These are phyloP conservation scores for Saccharomyces paradoxus DNA, from an alignment of 805 yeast species.

Conservation along the genomic window DNA sequence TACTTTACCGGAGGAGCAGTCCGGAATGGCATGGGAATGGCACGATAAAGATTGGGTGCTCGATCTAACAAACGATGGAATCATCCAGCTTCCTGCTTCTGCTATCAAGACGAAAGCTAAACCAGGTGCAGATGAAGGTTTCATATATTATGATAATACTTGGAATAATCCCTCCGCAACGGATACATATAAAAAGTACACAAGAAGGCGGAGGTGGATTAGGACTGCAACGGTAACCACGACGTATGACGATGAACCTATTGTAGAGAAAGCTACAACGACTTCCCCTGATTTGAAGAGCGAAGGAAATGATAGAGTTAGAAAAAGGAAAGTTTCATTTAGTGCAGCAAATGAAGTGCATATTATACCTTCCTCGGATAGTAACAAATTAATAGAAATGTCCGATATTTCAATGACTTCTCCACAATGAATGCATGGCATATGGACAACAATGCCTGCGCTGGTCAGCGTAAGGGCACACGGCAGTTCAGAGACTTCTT, in stretches of 20 bases:
- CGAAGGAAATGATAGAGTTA: conserved; percentile 3
- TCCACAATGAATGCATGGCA: not conserved
- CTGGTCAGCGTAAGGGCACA: too few species aligned
- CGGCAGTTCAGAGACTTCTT: too few species aligned
- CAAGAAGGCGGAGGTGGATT: conserved; percentile 92
- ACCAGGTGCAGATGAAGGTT: conserved; percentile 78
- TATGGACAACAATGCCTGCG: not conserved
- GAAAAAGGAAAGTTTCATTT: conserved; percentile 28
- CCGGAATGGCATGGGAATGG: conserved; percentile 87
- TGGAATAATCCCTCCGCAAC: conserved; percentile 90
- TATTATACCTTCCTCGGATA: conserved; percentile 12
- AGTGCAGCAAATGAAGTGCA: conserved; percentile 24
- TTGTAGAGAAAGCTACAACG: not conserved
- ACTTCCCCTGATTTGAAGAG: conserved; percentile 1
- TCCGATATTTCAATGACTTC: not conserved
- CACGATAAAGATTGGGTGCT: conserved; percentile 87
- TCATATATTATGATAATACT: conserved; percentile 80
- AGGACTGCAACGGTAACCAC: conserved; percentile 79
- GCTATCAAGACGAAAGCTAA: conserved; percentile 49
- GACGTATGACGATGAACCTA: conserved; percentile 4
- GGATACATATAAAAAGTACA: conserved; percentile 81
- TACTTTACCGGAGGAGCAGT: conserved; percentile 69
- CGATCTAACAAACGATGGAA: conserved; percentile 82
- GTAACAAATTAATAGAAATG: not conserved
- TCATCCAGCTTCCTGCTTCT: conserved; percentile 59